Evolutionary conservation across 2,329 filamentous ascomycete genomes (phyloP), one percentile per base, ranked within the genome.

Genomic region (Macrophomina phaseolina): DNA sequence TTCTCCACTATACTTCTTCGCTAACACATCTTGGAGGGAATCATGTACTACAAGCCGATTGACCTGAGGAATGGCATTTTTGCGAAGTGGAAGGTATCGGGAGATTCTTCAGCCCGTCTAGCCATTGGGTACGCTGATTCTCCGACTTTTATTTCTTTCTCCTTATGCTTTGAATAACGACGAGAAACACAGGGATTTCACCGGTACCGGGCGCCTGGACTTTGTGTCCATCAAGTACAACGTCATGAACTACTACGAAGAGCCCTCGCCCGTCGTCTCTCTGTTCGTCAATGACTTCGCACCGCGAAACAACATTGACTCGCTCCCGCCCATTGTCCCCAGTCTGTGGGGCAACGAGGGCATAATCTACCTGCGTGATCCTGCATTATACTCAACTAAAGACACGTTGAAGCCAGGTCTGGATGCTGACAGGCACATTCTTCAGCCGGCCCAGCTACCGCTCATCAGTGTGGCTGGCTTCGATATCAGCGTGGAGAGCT

Each of bases 11-110:
- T 4, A 11, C 9, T 5, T 30, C 4, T 28, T 11, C 23, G 14
- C 18, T 51, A 16, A 40, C 55, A 12, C 23, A 30, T 9, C 51
- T 12, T 46, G 32, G 36, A 71, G 67, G 70, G 70, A 9, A 55
- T 71, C 12, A 48, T 68, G 34, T 72, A 72, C 56, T 72, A 72
- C 62, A 72, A 72, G 61, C 23, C 67, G 5, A 64, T 72, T 23
- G 70, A 72, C 55, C 64, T 72, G 5, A 66, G 69, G 1, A 70
- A 70, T 0, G 68, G 68, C 11, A 58, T 72, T 1, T 72, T 70
- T 32, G 70, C 71, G 32, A 72, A 72, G 62, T 72, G 69, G 69
- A 68, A 68, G 28, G 60, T 71, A n/a, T 64, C 69, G 2, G 56
- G 64, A 4, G 65, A 69, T 23, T 71, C 71, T n/a, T 63, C 71